Conservation (phyloP, 805 yeast species). For the Nakazawaea populi region DNA sequence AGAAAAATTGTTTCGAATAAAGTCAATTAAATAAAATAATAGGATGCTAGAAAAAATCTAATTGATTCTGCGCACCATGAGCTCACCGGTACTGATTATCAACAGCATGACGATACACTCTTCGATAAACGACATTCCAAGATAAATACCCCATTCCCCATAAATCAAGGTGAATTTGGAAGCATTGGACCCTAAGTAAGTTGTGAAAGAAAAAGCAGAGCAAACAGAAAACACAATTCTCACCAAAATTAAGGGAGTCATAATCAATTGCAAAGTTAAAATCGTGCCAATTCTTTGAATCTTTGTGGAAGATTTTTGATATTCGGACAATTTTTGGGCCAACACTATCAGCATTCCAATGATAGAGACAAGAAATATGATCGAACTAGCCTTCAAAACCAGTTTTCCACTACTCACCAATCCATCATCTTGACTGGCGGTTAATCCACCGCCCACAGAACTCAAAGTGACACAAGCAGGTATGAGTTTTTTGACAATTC, state of each 20-base stretch:
- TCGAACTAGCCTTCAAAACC: constrained; percentile 1
- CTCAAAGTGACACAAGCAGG: neutral
- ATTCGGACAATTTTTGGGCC: neutral
- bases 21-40: too few relatives aligned
- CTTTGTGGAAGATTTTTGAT: neutral
- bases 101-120: constrained; percentile 1
- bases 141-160: constrained; percentile 3
- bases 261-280: neutral
- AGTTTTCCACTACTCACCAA: neutral
- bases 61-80: neutral
- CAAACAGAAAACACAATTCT: neutral
- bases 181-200: neutral
- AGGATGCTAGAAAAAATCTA: neutral
- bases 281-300: neutral
- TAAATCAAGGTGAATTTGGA: constrained; percentile 1
- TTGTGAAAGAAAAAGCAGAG: neutral
- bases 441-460: neutral
- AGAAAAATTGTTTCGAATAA: too few relatives aligned
- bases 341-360: neutral
- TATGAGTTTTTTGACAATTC: neutral
- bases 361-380: neutral
- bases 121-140: constrained; percentile 6
- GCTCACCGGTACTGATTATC: neutral
- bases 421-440: neutral
- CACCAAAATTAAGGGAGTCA: neutral